These are phyloP conservation scores for Saposhnikovia divaricata DNA, from an alignment of 129 eudicot genomes.

Conservation along the genomic window DNA sequence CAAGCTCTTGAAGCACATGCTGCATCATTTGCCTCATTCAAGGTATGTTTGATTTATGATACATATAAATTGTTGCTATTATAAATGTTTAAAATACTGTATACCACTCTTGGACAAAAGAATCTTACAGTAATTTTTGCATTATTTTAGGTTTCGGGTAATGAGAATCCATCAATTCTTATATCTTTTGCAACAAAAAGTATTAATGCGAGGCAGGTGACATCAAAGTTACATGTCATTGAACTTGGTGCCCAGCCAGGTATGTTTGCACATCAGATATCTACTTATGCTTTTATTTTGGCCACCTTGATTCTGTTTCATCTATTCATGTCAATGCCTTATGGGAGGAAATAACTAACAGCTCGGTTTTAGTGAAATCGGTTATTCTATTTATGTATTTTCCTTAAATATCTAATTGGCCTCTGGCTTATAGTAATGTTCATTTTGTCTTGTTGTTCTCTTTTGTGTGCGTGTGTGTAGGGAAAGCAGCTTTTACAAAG, in stretches of 20 bases:
- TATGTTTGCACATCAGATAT: constrained; percentile 1
- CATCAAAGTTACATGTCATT: constrained; percentile 88
- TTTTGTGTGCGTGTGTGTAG: constrained; percentile 21
- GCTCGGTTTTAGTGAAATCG: background rate
- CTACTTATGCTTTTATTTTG: background rate
- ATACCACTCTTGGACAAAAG: background rate
- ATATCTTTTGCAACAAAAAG: constrained; percentile 90
- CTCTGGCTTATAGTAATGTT: background rate
- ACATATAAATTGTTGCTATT: background rate
- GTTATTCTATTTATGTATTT: background rate
- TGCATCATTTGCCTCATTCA: constrained; percentile 78
- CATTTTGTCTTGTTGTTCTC: background rate
- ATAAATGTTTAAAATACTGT: no score
- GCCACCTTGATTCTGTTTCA: background rate
- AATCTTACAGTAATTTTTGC: constrained; percentile 1
- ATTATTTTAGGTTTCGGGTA: constrained; percentile 63
- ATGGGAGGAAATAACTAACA: no score
- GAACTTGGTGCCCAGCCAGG: constrained; percentile 99
- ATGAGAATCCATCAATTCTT: constrained; percentile 87
- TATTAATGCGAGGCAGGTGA: constrained; percentile 81
- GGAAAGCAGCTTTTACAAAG: constrained; percentile 73
- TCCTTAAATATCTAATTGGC: background rate
- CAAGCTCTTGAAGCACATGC: constrained; percentile 98
- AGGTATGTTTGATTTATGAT: constrained; percentile 26
- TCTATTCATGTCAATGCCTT: background rate